Base-by-base conservation (phyloP, 805 yeast genomes). In the Yarrowia sp. region DNA sequence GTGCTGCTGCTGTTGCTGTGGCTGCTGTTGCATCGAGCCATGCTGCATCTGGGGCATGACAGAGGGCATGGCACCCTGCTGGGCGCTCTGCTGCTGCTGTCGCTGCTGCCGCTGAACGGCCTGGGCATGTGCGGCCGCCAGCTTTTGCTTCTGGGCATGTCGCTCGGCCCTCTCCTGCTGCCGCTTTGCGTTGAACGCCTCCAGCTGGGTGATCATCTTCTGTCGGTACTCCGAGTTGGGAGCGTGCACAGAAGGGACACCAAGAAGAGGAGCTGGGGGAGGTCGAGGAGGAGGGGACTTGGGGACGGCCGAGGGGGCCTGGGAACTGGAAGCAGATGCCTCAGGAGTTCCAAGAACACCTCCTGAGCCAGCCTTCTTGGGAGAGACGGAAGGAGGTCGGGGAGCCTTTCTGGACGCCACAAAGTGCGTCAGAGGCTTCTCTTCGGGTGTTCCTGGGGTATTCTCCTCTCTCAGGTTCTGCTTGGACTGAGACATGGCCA, bases 221-320 rank as follows among this genome's bases (percentile, higher is more conserved):
- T 44, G 56, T 4, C 64, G 43, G 41, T 63, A 66, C 62, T 65
- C 66, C n/a, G 58, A 46, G 46, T 19, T 48, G 19, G 58, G 58
- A 3, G 71, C 68, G 41, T 68, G 69, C 12, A 73, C 75, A 1
- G 74, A 69, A 4, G 73, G 71, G 12, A 74, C 77, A 0, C 76
- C 77, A 16, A 76, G 76, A 67, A 80, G 81, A 70, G 80, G 83
- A 71, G 77, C 80, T 63, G 78, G 78, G 3, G 78, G 75, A 1
- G 78, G 78, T 22, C 78, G 67, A 1, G 78, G 78, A 2, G 78
- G 77, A 4, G 78, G 76, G 0, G 76, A 71, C 4, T 71, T 72
- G 26, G 64, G 64, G 6, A 58, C 64, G 1, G 44, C 46, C 6
- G 44, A 36, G n/a, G 54, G 64, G 4, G 64, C 8, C 30, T 26